phyloP scores from a whole-genome alignment of 2,329 filamentous ascomycete genomes.

The Fusarium concolor region DNA sequence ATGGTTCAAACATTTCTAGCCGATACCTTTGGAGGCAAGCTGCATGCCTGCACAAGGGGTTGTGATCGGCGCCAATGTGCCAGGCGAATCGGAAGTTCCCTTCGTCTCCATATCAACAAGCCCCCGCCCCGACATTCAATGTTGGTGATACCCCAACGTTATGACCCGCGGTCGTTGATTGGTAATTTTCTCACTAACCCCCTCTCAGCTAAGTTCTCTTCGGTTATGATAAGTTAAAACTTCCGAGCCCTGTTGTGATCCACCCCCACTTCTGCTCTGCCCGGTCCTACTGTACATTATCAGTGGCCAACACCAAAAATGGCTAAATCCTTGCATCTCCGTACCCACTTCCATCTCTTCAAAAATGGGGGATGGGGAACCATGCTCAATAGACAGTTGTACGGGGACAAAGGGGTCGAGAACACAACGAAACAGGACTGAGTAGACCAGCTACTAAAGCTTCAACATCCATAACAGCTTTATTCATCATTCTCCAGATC shows the following conservation, averaged over 20 bases:
- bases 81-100: no score
- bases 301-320: neutral
- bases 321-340: neutral
- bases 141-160: neutral
- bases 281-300: neutral
- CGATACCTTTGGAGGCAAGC: neutral
- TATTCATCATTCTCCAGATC: neutral
- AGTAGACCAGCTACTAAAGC: conserved; percentile 12
- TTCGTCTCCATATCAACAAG: no score
- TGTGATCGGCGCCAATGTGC: neutral
- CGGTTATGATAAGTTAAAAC: neutral
- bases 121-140: neutral
- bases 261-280: neutral
- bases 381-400: neutral
- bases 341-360: neutral
- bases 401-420: neutral
- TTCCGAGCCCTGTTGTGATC: neutral
- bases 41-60: neutral
- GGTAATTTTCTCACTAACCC: neutral
- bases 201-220: accelerated
- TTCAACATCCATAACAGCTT: conserved; percentile 8
- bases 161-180: neutral
- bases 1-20: no score
- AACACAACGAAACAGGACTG: neutral
- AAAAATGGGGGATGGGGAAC: conserved; percentile 6